Evolutionary conservation across 805 yeast genomes (phyloP).

Genomic region (Blastobotrys americana): DNA sequence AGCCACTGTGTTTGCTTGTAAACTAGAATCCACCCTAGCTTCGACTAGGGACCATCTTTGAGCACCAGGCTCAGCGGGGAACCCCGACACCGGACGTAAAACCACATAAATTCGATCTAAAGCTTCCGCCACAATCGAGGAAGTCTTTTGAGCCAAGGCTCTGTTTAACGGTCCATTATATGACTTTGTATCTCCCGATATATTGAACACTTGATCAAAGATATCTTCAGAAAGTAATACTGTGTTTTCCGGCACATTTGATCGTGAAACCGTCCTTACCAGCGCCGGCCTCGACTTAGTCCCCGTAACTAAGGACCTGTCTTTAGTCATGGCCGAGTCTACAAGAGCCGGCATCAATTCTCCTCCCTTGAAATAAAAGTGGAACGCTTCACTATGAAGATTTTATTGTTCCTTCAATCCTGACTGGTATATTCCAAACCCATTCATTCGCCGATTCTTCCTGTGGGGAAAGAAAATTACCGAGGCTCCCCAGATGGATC

Average conservation of each 20-base stretch:
- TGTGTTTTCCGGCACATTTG: constrained; percentile 4
- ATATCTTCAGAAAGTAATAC: constrained; percentile 10
- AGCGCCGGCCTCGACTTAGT: neutral
- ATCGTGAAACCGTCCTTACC: neutral
- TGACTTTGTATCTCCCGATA: constrained; percentile 1
- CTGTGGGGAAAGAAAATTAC: no score
- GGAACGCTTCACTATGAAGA: no score
- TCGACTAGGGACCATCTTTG: constrained; percentile 12
- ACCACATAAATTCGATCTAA: constrained; percentile 7
- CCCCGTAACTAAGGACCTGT: no score
- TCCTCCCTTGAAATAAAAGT: no score
- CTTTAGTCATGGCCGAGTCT: neutral
- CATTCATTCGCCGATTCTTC: no score
- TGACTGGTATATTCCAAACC: no score
- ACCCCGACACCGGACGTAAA: constrained; percentile 1
- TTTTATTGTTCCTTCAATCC: no score
- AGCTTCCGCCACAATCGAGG: constrained; percentile 4
- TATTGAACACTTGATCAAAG: constrained; percentile 9
- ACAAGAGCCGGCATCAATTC: neutral
- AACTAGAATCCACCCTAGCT: constrained; percentile 8
- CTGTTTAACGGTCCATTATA: neutral
- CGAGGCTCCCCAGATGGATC: no score
- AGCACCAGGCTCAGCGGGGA: neutral
- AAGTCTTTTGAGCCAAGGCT: neutral
- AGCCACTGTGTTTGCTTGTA: constrained; percentile 11